A percentile compares a stretch with the other conserved stretches of the same genome.
These are phyloP conservation scores for Berberis thunbergii DNA, from an alignment of 164 flowering plant genomes.

Conservation along the genomic window DNA sequence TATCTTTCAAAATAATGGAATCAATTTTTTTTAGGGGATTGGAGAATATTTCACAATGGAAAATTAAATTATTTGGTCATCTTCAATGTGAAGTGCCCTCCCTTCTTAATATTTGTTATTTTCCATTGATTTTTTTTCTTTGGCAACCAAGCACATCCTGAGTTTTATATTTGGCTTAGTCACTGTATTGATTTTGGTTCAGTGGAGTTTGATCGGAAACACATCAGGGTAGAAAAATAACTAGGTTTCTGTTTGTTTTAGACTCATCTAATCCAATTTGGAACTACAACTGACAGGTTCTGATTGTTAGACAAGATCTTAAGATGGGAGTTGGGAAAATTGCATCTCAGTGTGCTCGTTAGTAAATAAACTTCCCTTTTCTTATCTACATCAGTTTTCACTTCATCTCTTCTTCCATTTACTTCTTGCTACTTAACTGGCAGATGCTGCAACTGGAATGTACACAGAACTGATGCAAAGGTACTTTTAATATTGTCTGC, in stretches of 20 bases:
- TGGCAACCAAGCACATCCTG: too few relatives aligned
- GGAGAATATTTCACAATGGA: too few relatives aligned
- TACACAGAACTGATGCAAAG: slow-evolving; percentile 77
- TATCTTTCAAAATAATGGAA: too few relatives aligned
- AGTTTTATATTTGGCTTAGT: too few relatives aligned
- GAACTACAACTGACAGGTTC: slow-evolving; percentile 46
- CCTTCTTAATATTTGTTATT: too few relatives aligned
- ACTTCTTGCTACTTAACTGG: slow-evolving; percentile 12
- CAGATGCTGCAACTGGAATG: slow-evolving; percentile 97
- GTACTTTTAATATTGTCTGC: slow-evolving; percentile 20
- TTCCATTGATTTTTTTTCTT: too few relatives aligned
- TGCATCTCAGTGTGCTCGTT: slow-evolving; percentile 99
- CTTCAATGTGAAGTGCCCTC: too few relatives aligned
- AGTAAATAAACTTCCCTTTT: slow-evolving; percentile 16
- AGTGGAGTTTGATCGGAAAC: too few relatives aligned
- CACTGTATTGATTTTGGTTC: too few relatives aligned
- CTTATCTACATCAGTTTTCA: not conserved
- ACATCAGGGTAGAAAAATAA: too few relatives aligned
- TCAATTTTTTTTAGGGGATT: too few relatives aligned
- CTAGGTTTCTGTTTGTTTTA: not conserved
- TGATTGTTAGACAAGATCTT: slow-evolving; percentile 90
- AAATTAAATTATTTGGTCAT: too few relatives aligned
- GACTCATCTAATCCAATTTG: slow-evolving; percentile 1
- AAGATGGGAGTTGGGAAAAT: slow-evolving; percentile 89
- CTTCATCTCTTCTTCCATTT: slow-evolving; percentile 1